A percentile compares a stretch with the other conserved stretches of the same genome.
phyloP scores from a whole-genome alignment of 177 flowering plant species.

The Vitis hybrid region DNA sequence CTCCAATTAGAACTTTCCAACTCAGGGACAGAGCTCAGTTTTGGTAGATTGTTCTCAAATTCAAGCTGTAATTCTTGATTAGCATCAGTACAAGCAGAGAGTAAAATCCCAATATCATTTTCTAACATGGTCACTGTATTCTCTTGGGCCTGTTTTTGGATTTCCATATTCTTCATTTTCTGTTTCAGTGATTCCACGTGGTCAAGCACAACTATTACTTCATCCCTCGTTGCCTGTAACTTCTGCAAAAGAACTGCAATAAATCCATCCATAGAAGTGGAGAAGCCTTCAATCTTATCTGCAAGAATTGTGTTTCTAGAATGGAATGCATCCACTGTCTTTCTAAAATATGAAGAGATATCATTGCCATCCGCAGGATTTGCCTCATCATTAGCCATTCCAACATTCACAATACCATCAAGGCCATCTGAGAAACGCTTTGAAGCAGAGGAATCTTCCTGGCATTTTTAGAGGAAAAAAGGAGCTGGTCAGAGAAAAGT shows the following conservation, averaged over 20 bases:
- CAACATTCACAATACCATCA: conserved; percentile 26
- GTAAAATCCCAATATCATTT: conserved; percentile 36
- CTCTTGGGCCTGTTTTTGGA: conserved; percentile 39
- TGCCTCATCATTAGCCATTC: conserved; percentile 26
- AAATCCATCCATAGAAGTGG: conserved; percentile 46
- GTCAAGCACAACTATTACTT: conserved; percentile 26
- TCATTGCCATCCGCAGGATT: conserved; percentile 34
- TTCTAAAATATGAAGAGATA: conserved; percentile 36
- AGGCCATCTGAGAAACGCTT: conserved; percentile 24
- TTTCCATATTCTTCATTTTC: conserved; percentile 41
- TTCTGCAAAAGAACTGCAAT: conserved; percentile 40
- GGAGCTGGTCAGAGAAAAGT: not conserved
- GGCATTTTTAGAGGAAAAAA: conserved; percentile 18
- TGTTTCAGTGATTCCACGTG: conserved; percentile 40
- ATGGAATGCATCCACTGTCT: conserved; percentile 44
- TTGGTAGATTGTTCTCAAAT: conserved; percentile 25
- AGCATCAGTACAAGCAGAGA: conserved; percentile 60
- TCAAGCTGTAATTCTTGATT: conserved; percentile 43
- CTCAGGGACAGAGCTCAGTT: conserved; percentile 28
- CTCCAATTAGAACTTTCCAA: conserved; percentile 22
- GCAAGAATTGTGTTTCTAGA: conserved; percentile 40
- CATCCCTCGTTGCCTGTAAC: conserved; percentile 42
- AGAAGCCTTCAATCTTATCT: conserved; percentile 50
- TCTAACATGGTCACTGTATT: conserved; percentile 38
- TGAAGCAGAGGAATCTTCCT: conserved; percentile 40